phyloP scores from a whole-genome alignment of 1,284 basidiomycete genomes.

The Apiotrichum gracile region DNA sequence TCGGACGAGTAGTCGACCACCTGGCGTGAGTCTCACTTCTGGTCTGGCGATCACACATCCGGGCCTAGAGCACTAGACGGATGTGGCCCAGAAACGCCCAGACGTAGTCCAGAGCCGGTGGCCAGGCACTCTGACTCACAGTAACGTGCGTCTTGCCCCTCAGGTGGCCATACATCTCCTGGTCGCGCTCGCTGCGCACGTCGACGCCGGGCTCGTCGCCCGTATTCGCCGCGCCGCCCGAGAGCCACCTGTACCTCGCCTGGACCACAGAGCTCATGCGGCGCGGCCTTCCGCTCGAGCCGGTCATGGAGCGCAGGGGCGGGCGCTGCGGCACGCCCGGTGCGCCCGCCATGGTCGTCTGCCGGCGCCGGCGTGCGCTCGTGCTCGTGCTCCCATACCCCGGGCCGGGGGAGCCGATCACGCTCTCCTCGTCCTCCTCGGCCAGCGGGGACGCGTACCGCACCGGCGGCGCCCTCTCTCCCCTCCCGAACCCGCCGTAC shows the following conservation, averaged over 20 bases:
- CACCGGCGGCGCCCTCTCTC: neutral
- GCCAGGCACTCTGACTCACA: no score
- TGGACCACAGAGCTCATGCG: conserved; percentile 1
- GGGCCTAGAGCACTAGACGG: no score
- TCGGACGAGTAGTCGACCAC: conserved; percentile 44
- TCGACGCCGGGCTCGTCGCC: conserved; percentile 48
- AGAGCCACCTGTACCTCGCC: conserved; percentile 31
- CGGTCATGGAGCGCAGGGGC: no score
- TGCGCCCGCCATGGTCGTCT: neutral
- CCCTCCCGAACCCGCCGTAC: neutral
- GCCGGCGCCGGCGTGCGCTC: neutral
- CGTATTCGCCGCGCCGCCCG: conserved; percentile 26
- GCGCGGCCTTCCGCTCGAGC: no score
- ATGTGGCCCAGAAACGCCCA: no score
- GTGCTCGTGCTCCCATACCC: neutral
- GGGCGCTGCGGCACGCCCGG: neutral
- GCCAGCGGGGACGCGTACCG: neutral
- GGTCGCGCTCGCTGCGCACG: conserved; percentile 37
- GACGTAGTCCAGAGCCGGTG: no score
- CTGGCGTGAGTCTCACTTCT: conserved; percentile 19
- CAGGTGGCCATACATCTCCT: conserved; percentile 38
- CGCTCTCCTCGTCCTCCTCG: neutral
- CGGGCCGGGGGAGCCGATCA: neutral
- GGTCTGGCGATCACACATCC: no score
- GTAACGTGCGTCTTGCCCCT: conserved; percentile 29